Conservation (phyloP, 768 basidiomycete species). For the Phaffia tasmanica region DNA sequence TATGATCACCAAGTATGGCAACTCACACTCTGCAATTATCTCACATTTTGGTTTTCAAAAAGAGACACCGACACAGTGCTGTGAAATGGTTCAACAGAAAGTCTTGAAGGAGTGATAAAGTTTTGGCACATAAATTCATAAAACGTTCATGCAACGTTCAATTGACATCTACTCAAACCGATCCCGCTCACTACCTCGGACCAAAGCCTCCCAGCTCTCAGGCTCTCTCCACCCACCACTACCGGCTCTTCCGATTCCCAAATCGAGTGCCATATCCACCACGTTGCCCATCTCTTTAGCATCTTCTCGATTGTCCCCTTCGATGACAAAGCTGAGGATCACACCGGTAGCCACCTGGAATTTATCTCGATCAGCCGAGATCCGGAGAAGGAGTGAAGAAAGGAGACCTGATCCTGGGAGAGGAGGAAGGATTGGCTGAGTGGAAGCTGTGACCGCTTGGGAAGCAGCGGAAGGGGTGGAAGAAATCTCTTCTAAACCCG, state of each 20-base stretch:
- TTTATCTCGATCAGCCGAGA: background rate
- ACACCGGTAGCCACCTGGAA: constrained; percentile 4
- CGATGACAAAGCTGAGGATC: constrained; percentile 13
- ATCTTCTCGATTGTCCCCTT: constrained; percentile 24
- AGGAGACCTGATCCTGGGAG: constrained; percentile 21
- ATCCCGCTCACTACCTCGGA: constrained; percentile 1
- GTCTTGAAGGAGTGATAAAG: no score
- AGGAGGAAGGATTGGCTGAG: constrained; percentile 16
- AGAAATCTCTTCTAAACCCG: constrained; percentile 8
- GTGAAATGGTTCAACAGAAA: no score
- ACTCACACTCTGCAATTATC: no score
- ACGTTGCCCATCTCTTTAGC: constrained; percentile 19
- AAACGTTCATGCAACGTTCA: background rate
- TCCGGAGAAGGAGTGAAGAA: constrained; percentile 10
- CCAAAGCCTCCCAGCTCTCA: constrained; percentile 18
- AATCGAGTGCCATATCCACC: constrained; percentile 16
- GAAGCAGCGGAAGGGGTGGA: constrained; percentile 5
- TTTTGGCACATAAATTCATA: no score
- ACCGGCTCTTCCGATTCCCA: constrained; percentile 18
- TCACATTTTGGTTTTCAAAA: no score
- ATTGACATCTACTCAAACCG: background rate
- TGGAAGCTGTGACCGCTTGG: background rate
- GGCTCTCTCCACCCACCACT: constrained; percentile 20
- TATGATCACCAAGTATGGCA: no score
- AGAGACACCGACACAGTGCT: no score